phyloP scores from a whole-genome alignment of 2,329 filamentous ascomycete species.

The Colletotrichum scovillei region DNA sequence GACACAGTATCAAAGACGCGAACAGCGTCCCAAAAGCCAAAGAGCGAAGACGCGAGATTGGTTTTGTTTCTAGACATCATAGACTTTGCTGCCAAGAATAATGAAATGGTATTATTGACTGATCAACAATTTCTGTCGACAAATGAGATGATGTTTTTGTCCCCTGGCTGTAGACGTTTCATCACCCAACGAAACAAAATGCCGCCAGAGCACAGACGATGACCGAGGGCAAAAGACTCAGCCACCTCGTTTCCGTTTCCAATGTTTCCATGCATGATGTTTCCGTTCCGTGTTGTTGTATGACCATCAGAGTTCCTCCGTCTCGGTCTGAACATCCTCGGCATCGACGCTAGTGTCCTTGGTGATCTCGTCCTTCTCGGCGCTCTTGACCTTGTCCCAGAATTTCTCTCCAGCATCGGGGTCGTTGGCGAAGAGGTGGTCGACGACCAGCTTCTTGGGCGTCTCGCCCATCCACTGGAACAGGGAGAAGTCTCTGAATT shows the following conservation, averaged over 20 bases:
- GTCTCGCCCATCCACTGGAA: constrained; percentile 83
- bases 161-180: constrained; percentile 10
- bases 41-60: not conserved
- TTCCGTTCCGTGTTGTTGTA: not conserved
- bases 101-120: constrained; percentile 8
- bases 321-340: not conserved
- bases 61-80: not conserved
- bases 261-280: not conserved
- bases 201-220: not conserved
- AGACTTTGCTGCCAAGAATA: not conserved
- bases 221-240: not conserved
- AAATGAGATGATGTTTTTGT: not conserved
- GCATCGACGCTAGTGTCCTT: constrained; percentile 33
- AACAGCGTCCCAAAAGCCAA: not conserved
- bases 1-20: not conserved
- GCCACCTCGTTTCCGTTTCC: constrained; percentile 3
- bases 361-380: constrained; percentile 68
- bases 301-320: constrained; percentile 25
- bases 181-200: constrained; percentile 6
- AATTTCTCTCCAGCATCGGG: constrained; percentile 71
- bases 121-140: not conserved
- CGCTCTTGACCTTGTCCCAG: constrained; percentile 69
- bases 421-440: constrained; percentile 75
- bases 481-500: constrained; percentile 79
- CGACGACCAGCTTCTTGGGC: constrained; percentile 72